Base-by-base conservation (phyloP, 2,329 filamentous ascomycete genomes). In the Aspergillus fijiensis region DNA sequence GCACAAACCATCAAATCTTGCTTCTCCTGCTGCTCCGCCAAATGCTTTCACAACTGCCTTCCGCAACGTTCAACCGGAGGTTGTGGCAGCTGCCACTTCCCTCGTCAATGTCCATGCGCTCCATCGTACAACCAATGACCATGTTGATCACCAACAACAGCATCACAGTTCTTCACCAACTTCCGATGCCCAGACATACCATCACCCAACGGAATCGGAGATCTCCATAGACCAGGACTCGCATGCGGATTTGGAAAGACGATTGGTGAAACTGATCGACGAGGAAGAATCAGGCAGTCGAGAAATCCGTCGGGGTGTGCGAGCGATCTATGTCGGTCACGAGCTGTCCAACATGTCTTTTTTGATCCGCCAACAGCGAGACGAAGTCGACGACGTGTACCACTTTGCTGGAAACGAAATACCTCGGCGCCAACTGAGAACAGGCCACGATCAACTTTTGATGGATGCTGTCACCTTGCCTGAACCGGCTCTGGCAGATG, bases 271-370 rank as follows among this genome's bases (percentile, higher is more conserved):
- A 62, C 76, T 84, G 51, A 80, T 84, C 55, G 80, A 83, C 59
- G 76, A 79, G 49, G 79, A 82, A 52, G 78, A 80, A 21, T 71
- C 77, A 25, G 75, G 76, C 33, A 70, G 75, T 23, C 72, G 78
- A 19, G 79, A 82, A 57, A 83, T 84, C n/a, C 74, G 78, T 39
- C 72, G 76, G 55, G 74, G 77, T 3, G 79, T 81, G 16, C 78
- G 82, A 25, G 78, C 82, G 11, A 82, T 81, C 58, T 85, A 83
- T 64, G 82, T 85, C 49, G 83, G 83, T 6, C 81, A 82, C 58
- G 82, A 84, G 62, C 78, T 83, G 60, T 85, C 83, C 35, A 85
- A 85, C 60, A 77, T 85, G 64, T 82, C 82, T 57, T 84, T 84
- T 63, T 72, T 85, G 48, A 79, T 85, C 29, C 80, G 81, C 12